phyloP scores from a whole-genome alignment of 805 yeast species.

The Hanseniaspora clermontiae region DNA sequence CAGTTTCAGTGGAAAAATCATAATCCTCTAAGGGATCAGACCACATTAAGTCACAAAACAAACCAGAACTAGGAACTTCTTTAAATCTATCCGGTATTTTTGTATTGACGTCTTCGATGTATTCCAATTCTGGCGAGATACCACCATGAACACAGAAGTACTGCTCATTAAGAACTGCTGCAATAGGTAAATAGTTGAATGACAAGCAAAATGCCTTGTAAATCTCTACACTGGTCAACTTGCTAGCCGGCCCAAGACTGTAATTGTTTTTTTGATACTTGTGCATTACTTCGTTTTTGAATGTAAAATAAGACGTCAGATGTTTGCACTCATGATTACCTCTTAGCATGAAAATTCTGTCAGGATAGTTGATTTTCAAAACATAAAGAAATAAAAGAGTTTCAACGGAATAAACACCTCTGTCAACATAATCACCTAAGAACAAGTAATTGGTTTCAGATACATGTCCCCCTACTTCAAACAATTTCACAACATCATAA shows the following conservation, averaged over 20 bases:
- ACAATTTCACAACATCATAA: conserved; percentile 75
- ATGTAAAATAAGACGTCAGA: conserved; percentile 86
- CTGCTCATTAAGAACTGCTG: conserved; percentile 86
- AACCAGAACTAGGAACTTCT: conserved; percentile 86
- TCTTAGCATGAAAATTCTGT: conserved; percentile 64
- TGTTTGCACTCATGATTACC: conserved; percentile 95
- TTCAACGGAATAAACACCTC: conserved; percentile 85
- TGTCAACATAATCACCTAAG: conserved; percentile 88
- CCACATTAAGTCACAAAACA: conserved; percentile 93
- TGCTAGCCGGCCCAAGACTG: neutral
- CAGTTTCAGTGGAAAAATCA: conserved; percentile 37
- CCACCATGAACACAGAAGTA: conserved; percentile 97
- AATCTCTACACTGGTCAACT: conserved; percentile 26
- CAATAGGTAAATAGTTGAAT: conserved; percentile 78
- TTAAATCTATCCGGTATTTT: conserved; percentile 56
- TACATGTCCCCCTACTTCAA: conserved; percentile 91
- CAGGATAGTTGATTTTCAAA: conserved; percentile 62
- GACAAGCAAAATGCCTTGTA: conserved; percentile 66
- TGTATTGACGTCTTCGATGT: conserved; percentile 52
- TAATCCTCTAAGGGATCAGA: conserved; percentile 89
- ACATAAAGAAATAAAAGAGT: conserved; percentile 64
- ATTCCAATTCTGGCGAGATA: conserved; percentile 67
- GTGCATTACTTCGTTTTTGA: conserved; percentile 77
- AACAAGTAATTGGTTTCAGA: conserved; percentile 62
- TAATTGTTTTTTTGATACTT: conserved; percentile 42